Conservation (phyloP, 345 rosid species). For the Eutrema yunnanense region DNA sequence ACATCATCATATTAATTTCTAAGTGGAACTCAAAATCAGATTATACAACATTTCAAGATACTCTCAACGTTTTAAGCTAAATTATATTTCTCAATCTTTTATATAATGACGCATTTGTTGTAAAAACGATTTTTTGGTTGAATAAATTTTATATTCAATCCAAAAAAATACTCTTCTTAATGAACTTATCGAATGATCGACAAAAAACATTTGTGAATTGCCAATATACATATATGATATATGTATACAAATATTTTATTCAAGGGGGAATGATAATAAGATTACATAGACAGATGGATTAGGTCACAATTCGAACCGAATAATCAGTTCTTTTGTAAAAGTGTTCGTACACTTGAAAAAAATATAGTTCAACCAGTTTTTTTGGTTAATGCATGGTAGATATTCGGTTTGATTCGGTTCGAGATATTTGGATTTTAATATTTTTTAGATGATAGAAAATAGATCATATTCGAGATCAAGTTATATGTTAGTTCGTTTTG, state of each 20-base stretch:
- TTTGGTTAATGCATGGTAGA: too few species aligned
- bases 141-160: too few species aligned
- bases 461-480: too few species aligned
- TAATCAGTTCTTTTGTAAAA: background rate
- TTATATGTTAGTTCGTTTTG: too few species aligned
- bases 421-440: too few species aligned
- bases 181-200: background rate
- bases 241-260: background rate
- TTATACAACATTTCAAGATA: background rate
- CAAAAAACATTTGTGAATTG: background rate
- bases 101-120: too few species aligned
- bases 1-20: constrained; percentile 27
- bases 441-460: too few species aligned
- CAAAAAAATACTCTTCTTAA: background rate
- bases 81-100: too few species aligned
- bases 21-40: constrained; percentile 21
- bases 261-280: background rate
- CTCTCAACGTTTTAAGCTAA: background rate
- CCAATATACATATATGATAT: background rate
- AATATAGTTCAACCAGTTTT: too few species aligned
- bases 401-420: too few species aligned
- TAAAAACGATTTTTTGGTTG: too few species aligned
- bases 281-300: background rate
- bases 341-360: background rate
- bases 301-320: too few species aligned